Evolutionary conservation across 805 yeast genomes (phyloP), one percentile per base, ranked within the genome.

Genomic region (Kodamaea laetipori): DNA sequence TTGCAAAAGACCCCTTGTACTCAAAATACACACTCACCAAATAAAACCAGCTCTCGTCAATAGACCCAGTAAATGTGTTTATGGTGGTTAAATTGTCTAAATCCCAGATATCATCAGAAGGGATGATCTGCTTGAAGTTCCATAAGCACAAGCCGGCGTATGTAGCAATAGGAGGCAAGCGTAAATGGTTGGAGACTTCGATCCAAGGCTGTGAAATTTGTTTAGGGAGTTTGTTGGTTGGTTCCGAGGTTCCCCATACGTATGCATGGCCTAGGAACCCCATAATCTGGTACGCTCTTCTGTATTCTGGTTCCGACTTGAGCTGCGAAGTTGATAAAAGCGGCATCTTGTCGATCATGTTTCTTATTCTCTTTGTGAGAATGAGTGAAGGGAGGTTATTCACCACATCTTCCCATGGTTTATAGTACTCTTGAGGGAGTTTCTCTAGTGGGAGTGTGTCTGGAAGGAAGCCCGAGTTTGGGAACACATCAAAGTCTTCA

Each of bases 41-140:
- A 62, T 88, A 90, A 61, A 90, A 90, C 98, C 98, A 90, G 51
- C 86, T 78, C 64, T 90, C 98, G 64, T 90, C 97, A 32, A 83
- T 78, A 3, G 89, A 79, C 1, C 97, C 97, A 0, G 97, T 90
- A 60, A 82, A 92, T 1, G 97, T 89, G 60, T 79, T 80, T 48
- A 86, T 77, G 1, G 95, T 84, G 42, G 90, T 84, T 44, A 90
- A 69, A 55, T 84, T 82, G 42, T 84, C 82, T 35, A 87, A 74
- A 48, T 78, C 81, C 67, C 74, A 78, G 55, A 39, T 61, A 49
- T 46, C 62, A 9, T 30, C 34, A 15, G 50, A 59, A 48, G 84
- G 84, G 11, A 82, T 55, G 11, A 84, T 78, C 36, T 78, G 74
- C 52, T 77, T 79, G 74, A 79, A 90, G 61, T 90, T 90, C 97